Percentiles rank a stretch among this genome's conserved stretches.
Conservation (phyloP, 2,329 filamentous ascomycete genomes). For the Cladobotryum protrusum region DNA sequence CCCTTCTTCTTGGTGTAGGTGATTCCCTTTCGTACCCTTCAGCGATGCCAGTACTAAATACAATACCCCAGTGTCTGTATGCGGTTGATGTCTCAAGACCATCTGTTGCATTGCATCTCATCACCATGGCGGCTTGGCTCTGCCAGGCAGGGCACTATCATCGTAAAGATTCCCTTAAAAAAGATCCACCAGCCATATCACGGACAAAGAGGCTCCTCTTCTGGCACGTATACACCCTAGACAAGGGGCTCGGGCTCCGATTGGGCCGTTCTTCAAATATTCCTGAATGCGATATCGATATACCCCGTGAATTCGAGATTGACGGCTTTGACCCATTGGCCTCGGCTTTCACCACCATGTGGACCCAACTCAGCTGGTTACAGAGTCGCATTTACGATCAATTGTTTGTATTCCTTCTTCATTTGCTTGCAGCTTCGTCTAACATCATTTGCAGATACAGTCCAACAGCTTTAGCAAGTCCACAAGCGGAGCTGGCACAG, state of each 20-base stretch:
- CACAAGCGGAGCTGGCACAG: conserved; percentile 33
- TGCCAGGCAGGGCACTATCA: conserved; percentile 60
- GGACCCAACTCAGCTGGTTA: conserved; percentile 50
- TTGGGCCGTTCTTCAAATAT: conserved; percentile 53
- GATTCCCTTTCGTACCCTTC: background rate
- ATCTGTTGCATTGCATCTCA: conserved; percentile 58
- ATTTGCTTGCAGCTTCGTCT: background rate
- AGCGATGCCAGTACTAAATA: background rate
- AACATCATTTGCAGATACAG: conserved; percentile 38
- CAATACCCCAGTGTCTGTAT: conserved; percentile 51
- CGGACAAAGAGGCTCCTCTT: conserved; percentile 39
- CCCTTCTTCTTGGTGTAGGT: conserved; percentile 52
- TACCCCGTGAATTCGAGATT: conserved; percentile 37
- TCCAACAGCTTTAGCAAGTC: conserved; percentile 36
- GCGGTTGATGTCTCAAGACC: conserved; percentile 57
- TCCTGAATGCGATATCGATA: conserved; percentile 53
- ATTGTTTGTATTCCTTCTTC: conserved; percentile 19
- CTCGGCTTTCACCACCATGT: conserved; percentile 40
- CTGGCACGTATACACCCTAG: conserved; percentile 49
- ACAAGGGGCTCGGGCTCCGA: conserved; percentile 52
- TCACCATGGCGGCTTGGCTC: conserved; percentile 51
- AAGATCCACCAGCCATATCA: conserved; percentile 26
- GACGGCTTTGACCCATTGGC: conserved; percentile 33
- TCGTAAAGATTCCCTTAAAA: conserved; percentile 31
- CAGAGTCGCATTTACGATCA: conserved; percentile 55